Conservation (phyloP, 148 eudicot genomes). For the Nepenthes mirabilis region DNA sequence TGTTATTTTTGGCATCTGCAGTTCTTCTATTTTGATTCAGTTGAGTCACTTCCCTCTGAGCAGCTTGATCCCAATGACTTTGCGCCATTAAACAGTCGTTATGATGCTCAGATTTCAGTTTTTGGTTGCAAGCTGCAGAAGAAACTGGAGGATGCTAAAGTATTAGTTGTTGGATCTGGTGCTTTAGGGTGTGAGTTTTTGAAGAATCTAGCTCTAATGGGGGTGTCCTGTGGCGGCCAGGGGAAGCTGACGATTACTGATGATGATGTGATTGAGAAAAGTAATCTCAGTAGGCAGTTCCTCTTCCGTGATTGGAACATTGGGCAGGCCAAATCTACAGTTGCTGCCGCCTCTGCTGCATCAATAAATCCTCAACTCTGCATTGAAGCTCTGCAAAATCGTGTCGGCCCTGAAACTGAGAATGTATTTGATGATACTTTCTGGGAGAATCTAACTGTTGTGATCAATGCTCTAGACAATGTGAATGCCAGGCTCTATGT, state of each 20-base stretch:
- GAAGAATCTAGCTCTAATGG: constrained; percentile 92
- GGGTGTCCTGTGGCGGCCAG: constrained; percentile 57
- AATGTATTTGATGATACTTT: constrained; percentile 71
- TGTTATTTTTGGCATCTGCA: constrained; percentile 11
- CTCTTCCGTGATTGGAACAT: constrained; percentile 96
- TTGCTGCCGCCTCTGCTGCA: constrained; percentile 77
- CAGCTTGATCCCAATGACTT: constrained; percentile 49
- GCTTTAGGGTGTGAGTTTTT: constrained; percentile 92
- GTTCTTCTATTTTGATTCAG: constrained; percentile 95
- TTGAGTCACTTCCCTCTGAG: constrained; percentile 78
- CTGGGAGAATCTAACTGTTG: constrained; percentile 76
- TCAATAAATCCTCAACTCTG: constrained; percentile 46
- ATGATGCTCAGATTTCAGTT: constrained; percentile 91
- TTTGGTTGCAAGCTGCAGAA: constrained; percentile 81
- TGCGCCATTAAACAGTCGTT: constrained; percentile 63
- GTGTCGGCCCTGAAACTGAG: constrained; percentile 83
- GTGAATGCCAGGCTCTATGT: constrained; percentile 89
- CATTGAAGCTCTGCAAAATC: constrained; percentile 81
- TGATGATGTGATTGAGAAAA: constrained; percentile 94
- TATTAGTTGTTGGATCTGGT: constrained; percentile 85
- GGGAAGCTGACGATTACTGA: constrained; percentile 82
- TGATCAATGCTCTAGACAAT: constrained; percentile 80
- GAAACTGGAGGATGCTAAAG: constrained; percentile 65
- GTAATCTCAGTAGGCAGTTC: constrained; percentile 89
- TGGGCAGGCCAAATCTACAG: constrained; percentile 92